phyloP scores from a whole-genome alignment of 179 eudicot genomes.

The Dionaea muscipula region DNA sequence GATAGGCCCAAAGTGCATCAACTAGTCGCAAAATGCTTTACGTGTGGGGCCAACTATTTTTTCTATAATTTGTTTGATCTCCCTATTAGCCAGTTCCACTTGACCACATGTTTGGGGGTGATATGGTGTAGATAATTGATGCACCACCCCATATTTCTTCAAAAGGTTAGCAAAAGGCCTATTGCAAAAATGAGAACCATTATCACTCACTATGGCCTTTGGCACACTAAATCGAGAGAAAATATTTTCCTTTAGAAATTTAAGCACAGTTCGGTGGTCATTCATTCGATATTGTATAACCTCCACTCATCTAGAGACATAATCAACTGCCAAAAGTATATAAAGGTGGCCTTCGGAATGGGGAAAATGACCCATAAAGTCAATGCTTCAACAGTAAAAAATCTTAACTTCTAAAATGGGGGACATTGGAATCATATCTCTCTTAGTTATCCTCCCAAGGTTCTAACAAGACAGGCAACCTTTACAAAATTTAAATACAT shows the following conservation, averaged over 20 bases:
- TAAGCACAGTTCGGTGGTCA: not conserved
- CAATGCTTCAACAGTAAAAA: conserved; percentile 1
- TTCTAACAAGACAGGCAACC: not conserved
- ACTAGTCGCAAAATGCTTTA: conserved; percentile 1
- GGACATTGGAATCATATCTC: not conserved
- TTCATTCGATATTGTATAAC: not conserved
- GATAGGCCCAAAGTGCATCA: conserved; percentile 9
- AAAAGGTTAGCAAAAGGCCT: not conserved
- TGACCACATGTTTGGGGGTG: conserved; percentile 4
- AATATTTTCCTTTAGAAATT: not conserved
- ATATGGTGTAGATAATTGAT: not conserved
- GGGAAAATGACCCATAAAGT: conserved; percentile 7
- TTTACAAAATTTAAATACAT: not conserved
- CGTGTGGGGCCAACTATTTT: not conserved
- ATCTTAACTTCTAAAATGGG: not conserved
- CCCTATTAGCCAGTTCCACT: not conserved
- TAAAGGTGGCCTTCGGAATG: not conserved
- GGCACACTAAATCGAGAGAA: too few species aligned
- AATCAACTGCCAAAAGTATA: not conserved
- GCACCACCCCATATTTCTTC: not conserved
- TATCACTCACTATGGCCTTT: too few species aligned
- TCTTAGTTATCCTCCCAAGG: not conserved
- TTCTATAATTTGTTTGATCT: conserved; percentile 6
- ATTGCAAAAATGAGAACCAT: too few species aligned
- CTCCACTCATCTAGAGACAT: not conserved